Evolutionary conservation across 2,329 filamentous ascomycete genomes (phyloP).

Genomic region (Uncinocarpus reesii): DNA sequence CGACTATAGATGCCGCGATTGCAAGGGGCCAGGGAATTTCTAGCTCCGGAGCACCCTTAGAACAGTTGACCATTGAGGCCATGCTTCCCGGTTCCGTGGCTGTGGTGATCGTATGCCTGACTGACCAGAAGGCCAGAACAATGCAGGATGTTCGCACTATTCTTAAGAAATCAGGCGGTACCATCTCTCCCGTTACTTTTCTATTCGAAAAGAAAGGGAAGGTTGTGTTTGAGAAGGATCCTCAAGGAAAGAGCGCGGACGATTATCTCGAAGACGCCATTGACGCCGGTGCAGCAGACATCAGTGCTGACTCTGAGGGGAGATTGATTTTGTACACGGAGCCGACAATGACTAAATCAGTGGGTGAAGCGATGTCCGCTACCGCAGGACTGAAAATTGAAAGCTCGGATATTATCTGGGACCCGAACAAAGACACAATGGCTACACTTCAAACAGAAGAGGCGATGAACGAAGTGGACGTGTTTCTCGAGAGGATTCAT

Average conservation of each 20-base stretch:
- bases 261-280: constrained; percentile 71
- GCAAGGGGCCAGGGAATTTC: constrained; percentile 81
- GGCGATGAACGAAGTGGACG: constrained; percentile 47
- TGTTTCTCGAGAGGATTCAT: constrained; percentile 45
- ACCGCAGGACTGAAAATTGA: constrained; percentile 57
- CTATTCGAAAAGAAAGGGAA: constrained; percentile 75
- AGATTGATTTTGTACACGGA: constrained; percentile 62
- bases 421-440: constrained; percentile 68
- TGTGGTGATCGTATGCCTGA: constrained; percentile 73
- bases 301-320: constrained; percentile 52
- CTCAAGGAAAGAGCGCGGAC: constrained; percentile 46
- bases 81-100: constrained; percentile 65
- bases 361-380: constrained; percentile 54
- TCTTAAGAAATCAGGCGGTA: constrained; percentile 62
- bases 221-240: constrained; percentile 54
- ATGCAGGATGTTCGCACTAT: constrained; percentile 61
- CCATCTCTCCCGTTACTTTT: constrained; percentile 63
- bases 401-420: constrained; percentile 73
- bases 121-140: constrained; percentile 65
- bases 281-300: constrained; percentile 61
- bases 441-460: constrained; percentile 51
- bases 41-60: constrained; percentile 61
- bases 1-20: constrained; percentile 72
- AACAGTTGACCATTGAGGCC: constrained; percentile 66
- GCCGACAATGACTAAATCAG: constrained; percentile 53